A percentile compares a stretch with the other conserved stretches of the same genome.
phyloP scores from a whole-genome alignment of 106 monocot genomes.

The Gastrodia elata region DNA sequence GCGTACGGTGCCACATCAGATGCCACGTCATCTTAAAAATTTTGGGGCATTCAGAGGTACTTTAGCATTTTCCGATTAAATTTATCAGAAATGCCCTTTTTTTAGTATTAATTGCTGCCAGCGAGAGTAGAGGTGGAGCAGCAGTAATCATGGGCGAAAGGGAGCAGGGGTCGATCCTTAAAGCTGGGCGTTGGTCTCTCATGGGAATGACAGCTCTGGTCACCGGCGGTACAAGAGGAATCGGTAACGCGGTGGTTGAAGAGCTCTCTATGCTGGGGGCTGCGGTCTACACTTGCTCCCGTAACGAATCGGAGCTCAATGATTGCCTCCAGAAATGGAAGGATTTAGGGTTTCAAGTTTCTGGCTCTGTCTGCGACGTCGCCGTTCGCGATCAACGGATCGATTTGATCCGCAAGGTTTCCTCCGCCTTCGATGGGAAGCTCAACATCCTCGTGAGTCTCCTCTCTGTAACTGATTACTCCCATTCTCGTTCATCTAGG shows the following conservation, averaged over 20 bases:
- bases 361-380: constrained; percentile 55
- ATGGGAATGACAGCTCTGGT: constrained; percentile 11
- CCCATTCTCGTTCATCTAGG: neutral
- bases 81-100: no score
- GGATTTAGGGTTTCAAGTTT: constrained; percentile 17
- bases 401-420: constrained; percentile 31
- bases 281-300: constrained; percentile 54
- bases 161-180: neutral
- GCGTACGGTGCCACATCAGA: no score
- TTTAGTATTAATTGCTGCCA: no score
- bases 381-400: constrained; percentile 26
- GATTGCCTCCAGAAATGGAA: constrained; percentile 38
- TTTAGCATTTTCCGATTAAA: no score
- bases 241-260: constrained; percentile 42
- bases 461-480: no score
- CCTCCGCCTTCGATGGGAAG: constrained; percentile 36
- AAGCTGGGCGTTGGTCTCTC: constrained; percentile 9
- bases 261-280: constrained; percentile 50
- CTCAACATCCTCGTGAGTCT: constrained; percentile 49
- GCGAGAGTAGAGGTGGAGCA: neutral
- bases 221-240: constrained; percentile 13
- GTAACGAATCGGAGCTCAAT: constrained; percentile 44
- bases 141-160: neutral
- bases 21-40: no score
- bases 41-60: no score